phyloP scores from a whole-genome alignment of 148 eudicot species.

The Silene conica region DNA sequence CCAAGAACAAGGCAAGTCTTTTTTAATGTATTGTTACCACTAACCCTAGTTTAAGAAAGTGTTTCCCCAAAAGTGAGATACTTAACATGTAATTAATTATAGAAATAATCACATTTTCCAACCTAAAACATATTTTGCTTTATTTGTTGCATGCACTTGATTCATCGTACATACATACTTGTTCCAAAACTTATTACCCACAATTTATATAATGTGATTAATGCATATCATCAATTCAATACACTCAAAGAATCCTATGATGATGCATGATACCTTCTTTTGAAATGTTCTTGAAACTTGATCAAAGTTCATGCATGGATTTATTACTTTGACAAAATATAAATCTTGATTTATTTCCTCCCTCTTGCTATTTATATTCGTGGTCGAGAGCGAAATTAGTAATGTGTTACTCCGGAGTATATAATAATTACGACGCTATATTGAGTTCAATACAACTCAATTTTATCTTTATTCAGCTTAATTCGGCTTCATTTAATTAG shows the following conservation, averaged over 20 bases:
- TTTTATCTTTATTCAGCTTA: too few relatives aligned
- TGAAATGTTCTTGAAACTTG: too few relatives aligned
- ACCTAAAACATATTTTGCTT: conserved; percentile 13
- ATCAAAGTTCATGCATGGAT: too few relatives aligned
- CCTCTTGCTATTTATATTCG: too few relatives aligned
- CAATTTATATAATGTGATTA: background rate
- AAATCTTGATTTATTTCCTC: too few relatives aligned
- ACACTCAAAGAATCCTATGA: conserved; percentile 24
- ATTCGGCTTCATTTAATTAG: too few relatives aligned
- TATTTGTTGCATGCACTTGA: conserved; percentile 18
- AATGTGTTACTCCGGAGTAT: too few relatives aligned
- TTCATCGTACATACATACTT: conserved; percentile 6
- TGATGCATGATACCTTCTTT: conserved; percentile 8
- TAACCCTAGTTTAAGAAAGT: conserved; percentile 11
- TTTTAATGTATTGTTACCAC: background rate
- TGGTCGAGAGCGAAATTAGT: too few relatives aligned
- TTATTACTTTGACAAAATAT: too few relatives aligned
- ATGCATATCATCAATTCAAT: background rate
- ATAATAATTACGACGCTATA: too few relatives aligned
- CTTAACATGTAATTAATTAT: background rate
- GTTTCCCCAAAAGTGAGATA: conserved; percentile 21
- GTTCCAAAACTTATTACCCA: conserved; percentile 7
- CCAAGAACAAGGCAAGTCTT: background rate
- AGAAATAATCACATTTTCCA: conserved; percentile 7
- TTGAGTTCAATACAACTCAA: too few relatives aligned